A percentile compares a stretch with the other conserved stretches of the same genome.
Evolutionary conservation across 805 yeast species (phyloP).

Genomic region (Starmerella geochares): DNA sequence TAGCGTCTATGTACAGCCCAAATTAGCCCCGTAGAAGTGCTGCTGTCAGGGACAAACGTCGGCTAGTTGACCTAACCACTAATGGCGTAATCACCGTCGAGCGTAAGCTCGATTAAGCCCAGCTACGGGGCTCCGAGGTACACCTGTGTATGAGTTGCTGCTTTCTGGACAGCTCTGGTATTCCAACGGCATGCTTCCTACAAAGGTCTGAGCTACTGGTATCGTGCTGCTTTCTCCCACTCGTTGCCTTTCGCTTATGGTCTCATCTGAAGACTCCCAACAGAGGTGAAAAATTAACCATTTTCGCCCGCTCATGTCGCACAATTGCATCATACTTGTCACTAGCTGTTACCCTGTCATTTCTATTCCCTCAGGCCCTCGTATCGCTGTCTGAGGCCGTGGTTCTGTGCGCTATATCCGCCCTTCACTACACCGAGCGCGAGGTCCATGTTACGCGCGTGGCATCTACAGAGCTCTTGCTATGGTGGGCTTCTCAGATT

Average conservation of each 20-base stretch:
- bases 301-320: neutral
- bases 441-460: neutral
- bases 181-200: neutral
- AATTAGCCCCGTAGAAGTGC: too few species aligned
- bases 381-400: neutral
- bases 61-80: neutral
- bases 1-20: too few species aligned
- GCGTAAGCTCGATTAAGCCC: neutral
- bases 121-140: neutral
- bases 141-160: neutral
- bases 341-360: neutral
- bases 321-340: neutral
- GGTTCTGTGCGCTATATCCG: neutral
- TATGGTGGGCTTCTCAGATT: neutral
- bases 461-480: constrained; percentile 5
- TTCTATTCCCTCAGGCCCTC: neutral
- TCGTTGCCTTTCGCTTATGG: neutral
- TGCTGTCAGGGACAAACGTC: too few species aligned
- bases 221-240: neutral
- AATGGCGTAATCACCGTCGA: neutral
- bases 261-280: neutral
- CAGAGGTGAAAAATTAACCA: neutral
- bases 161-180: neutral
- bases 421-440: constrained; percentile 1
- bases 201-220: neutral